phyloP scores from a whole-genome alignment of 768 basidiomycete genomes.

The Leccinum uliginosum region DNA sequence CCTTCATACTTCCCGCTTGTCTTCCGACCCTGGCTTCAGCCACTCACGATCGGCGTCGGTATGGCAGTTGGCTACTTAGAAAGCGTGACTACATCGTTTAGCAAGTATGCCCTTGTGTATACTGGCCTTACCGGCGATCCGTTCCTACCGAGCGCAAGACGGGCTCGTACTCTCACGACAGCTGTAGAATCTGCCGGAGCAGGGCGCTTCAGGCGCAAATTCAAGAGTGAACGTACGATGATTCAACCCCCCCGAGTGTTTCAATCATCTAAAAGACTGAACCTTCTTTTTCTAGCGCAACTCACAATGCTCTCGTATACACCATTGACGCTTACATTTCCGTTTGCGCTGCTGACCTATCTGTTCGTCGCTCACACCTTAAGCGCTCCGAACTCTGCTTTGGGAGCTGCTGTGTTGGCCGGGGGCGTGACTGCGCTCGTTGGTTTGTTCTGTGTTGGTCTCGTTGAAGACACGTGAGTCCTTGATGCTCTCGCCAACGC shows the following conservation, averaged over 20 bases:
- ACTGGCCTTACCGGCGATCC: slow-evolving; percentile 71
- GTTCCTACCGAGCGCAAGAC: slow-evolving; percentile 55
- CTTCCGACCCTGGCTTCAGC: slow-evolving; percentile 39
- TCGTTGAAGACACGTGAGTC: slow-evolving; percentile 71
- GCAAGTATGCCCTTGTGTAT: slow-evolving; percentile 67
- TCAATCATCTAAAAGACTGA: neutral
- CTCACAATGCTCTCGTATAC: slow-evolving; percentile 68
- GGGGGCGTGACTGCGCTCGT: slow-evolving; percentile 79
- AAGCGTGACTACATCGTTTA: slow-evolving; percentile 46
- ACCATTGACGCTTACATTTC: slow-evolving; percentile 75
- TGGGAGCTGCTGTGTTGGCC: slow-evolving; percentile 71
- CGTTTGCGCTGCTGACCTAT: slow-evolving; percentile 79
- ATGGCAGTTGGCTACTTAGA: slow-evolving; percentile 44
- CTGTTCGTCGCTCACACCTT: slow-evolving; percentile 85
- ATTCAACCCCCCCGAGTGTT: neutral
- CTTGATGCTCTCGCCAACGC: neutral
- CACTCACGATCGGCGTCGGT: slow-evolving; percentile 33
- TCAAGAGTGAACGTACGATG: slow-evolving; percentile 55
- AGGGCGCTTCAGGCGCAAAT: slow-evolving; percentile 42
- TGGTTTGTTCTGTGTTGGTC: slow-evolving; percentile 76
- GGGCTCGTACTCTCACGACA: slow-evolving; percentile 53
- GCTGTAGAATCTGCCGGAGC: slow-evolving; percentile 45
- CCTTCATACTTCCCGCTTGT: slow-evolving; percentile 48
- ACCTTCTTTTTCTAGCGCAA: slow-evolving; percentile 38
- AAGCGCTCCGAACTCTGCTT: slow-evolving; percentile 62